Percentiles rank a stretch among this genome's conserved stretches.
phyloP scores from a whole-genome alignment of 371 early-diverging fungal genomes.

The Phascolomyces articulosus region DNA sequence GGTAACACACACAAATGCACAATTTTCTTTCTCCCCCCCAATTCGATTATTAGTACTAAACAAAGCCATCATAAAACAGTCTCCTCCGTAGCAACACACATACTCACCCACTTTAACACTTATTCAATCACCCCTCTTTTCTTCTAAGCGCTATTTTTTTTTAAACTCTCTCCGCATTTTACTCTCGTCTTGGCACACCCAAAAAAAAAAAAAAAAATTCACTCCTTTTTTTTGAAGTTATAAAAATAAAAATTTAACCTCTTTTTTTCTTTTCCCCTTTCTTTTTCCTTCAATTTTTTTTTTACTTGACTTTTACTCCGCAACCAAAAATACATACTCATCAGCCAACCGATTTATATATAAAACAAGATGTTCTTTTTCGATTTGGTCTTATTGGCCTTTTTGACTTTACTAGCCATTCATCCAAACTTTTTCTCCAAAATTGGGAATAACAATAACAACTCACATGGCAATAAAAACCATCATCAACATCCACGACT shows the following conservation, averaged over 20 bases:
- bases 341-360: neutral
- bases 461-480: neutral
- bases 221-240: neutral
- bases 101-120: neutral
- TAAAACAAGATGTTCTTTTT: neutral
- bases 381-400: neutral
- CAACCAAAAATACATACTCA: neutral
- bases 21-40: neutral
- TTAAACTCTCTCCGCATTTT: slow-evolving; percentile 1
- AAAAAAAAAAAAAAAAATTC: neutral
- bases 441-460: neutral
- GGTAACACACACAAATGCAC: slow-evolving; percentile 1
- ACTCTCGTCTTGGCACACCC: neutral
- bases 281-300: neutral
- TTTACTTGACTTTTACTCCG: no score
- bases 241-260: neutral
- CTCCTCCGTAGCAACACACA: neutral
- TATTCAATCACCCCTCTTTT: no score
- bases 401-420: neutral
- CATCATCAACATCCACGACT: neutral
- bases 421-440: neutral
- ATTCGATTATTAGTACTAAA: no score
- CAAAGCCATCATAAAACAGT: no score
- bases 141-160: no score
- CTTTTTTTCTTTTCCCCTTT: neutral